A percentile compares a stretch with the other conserved stretches of the same genome.
Evolutionary conservation across 768 basidiomycete species (phyloP).

Genomic region (Russula ochroleuca): DNA sequence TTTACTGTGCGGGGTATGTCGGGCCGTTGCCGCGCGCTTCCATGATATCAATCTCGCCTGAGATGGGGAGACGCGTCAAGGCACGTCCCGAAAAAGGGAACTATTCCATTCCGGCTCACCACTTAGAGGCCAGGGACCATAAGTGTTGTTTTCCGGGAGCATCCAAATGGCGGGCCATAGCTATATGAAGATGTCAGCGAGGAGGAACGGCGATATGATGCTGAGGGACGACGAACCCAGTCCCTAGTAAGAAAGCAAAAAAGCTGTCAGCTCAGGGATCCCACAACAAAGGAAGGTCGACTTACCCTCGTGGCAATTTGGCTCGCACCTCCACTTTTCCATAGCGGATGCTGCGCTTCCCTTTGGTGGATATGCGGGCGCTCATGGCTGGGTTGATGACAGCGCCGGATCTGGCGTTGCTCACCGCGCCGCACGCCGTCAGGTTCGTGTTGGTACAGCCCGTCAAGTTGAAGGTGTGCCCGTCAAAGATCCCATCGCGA

Average conservation of each 20-base stretch:
- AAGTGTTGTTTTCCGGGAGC: conserved; percentile 62
- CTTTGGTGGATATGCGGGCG: conserved; percentile 72
- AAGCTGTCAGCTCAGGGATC: conserved; percentile 16
- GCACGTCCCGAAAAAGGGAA: not conserved
- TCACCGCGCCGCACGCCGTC: conserved; percentile 63
- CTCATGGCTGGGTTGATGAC: conserved; percentile 84
- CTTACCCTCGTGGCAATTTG: conserved; percentile 72
- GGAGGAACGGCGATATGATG: not conserved
- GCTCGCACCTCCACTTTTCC: conserved; percentile 83
- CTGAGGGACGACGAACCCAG: conserved; percentile 19
- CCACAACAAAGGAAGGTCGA: conserved; percentile 10
- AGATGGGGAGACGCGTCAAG: conserved; percentile 31
- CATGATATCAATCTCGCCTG: conserved; percentile 72
- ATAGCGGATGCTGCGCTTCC: conserved; percentile 67
- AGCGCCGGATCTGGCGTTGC: conserved; percentile 56
- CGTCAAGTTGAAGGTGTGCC: conserved; percentile 73
- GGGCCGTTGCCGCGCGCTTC: conserved; percentile 50
- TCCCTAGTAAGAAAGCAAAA: conserved; percentile 11
- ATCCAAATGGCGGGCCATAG: conserved; percentile 83
- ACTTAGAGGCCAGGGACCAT: conserved; percentile 64
- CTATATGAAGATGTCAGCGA: conserved; percentile 19
- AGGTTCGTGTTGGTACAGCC: conserved; percentile 62
- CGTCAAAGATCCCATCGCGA: conserved; percentile 50
- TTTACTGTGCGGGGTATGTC: conserved; percentile 43
- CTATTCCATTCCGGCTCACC: conserved; percentile 38